phyloP scores from a whole-genome alignment of 2,329 filamentous ascomycete species.

The Lecanosticta acicola region DNA sequence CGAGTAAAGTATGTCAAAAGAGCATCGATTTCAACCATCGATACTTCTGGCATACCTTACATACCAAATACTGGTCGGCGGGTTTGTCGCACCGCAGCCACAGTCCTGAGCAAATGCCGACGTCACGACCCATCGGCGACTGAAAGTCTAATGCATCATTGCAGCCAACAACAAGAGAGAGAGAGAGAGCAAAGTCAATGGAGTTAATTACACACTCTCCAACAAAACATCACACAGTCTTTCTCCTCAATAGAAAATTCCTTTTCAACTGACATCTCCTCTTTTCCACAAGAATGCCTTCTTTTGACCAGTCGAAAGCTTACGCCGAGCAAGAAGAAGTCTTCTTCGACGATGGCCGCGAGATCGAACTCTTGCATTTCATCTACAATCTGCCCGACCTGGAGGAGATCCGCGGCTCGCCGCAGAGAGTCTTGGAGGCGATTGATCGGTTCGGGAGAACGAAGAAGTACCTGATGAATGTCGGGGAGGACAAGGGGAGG shows the following conservation, averaged over 20 bases:
- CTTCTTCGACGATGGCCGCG: constrained; percentile 61
- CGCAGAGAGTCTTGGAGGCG: constrained; percentile 57
- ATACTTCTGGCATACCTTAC: no score
- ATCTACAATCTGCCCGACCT: constrained; percentile 59
- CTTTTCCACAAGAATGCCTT: constrained; percentile 15
- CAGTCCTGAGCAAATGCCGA: not conserved
- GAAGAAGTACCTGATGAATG: constrained; percentile 72
- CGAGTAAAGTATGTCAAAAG: no score
- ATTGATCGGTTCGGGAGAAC: constrained; percentile 66
- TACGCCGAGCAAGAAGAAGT: constrained; percentile 46
- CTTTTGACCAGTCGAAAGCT: constrained; percentile 41
- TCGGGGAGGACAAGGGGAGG: constrained; percentile 67
- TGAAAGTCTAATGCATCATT: constrained; percentile 1
- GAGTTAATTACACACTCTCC: not conserved
- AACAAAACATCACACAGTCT: not conserved
- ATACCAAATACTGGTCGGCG: no score
- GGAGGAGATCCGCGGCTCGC: constrained; percentile 58
- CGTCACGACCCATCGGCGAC: not conserved
- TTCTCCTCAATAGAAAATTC: no score
- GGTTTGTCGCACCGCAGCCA: no score
- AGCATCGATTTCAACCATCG: no score
- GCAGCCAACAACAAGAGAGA: not conserved
- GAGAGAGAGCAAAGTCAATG: not conserved
- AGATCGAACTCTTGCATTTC: constrained; percentile 66
- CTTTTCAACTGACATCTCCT: not conserved